Evolutionary conservation across 495 filamentous ascomycete species (phyloP).

Genomic region (Hypoxylon cercidicola): DNA sequence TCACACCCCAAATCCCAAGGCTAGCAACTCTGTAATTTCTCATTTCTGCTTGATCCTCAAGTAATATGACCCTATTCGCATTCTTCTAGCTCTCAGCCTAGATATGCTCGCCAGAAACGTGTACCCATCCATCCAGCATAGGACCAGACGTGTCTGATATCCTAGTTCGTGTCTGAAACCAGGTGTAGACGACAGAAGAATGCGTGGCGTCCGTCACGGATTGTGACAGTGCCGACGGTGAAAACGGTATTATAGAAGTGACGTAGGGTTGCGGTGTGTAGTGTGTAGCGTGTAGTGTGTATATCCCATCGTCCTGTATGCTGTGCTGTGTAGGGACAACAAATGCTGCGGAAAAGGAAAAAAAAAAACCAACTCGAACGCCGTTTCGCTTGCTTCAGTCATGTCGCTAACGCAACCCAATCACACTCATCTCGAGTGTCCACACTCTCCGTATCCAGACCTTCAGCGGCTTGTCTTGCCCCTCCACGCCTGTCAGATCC

Average conservation of each 20-base stretch:
- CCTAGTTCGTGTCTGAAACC: slow-evolving; percentile 32
- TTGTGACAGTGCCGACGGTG: slow-evolving; percentile 8
- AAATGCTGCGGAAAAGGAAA: slow-evolving; percentile 33
- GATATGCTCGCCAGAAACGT: slow-evolving; percentile 11
- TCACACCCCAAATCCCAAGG: slow-evolving; percentile 3
- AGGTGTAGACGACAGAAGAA: slow-evolving; percentile 32
- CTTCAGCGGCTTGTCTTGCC: slow-evolving; percentile 90
- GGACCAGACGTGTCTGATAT: slow-evolving; percentile 27
- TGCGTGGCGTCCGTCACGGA: not conserved
- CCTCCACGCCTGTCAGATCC: slow-evolving; percentile 89
- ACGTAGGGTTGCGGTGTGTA: slow-evolving; percentile 11
- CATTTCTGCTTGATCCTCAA: not conserved
- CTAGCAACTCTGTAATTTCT: slow-evolving; percentile 23
- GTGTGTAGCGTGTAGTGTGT: slow-evolving; percentile 28
- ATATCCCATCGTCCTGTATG: slow-evolving; percentile 21
- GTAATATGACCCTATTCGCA: not conserved
- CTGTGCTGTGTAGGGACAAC: slow-evolving; percentile 26
- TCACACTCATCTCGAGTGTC: slow-evolving; percentile 99
- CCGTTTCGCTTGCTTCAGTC: slow-evolving; percentile 35
- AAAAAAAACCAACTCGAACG: slow-evolving; percentile 37
- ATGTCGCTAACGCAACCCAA: slow-evolving; percentile 76
- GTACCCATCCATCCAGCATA: slow-evolving; percentile 29
- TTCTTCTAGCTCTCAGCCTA: slow-evolving; percentile 9
- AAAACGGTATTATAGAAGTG: slow-evolving; percentile 21
- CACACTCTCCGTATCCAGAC: slow-evolving; percentile 98